These are phyloP conservation scores for Tremellales sp. DNA, from an alignment of 1,284 basidiomycete species.

Conservation along the genomic window DNA sequence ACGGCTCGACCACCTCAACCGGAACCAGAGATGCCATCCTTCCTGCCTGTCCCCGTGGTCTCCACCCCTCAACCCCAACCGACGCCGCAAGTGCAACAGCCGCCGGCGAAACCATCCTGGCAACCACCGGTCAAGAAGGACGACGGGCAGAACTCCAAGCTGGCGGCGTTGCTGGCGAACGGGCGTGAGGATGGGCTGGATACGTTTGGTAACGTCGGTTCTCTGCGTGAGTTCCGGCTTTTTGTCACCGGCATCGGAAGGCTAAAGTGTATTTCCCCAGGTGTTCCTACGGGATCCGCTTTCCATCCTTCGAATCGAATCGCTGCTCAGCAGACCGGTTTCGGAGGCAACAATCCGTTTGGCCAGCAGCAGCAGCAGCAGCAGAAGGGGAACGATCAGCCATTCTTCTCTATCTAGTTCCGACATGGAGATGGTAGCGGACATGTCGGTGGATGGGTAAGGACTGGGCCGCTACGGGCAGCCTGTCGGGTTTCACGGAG, in stretches of 20 bases:
- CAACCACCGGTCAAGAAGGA: constrained; percentile 40
- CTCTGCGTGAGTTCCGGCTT: constrained; percentile 58
- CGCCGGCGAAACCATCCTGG: constrained; percentile 36
- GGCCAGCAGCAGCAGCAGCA: constrained; percentile 55
- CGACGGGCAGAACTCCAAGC: constrained; percentile 68
- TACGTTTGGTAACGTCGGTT: constrained; percentile 86
- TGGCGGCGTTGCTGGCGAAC: constrained; percentile 77
- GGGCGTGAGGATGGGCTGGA: constrained; percentile 77
- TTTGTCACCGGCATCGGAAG: constrained; percentile 8
- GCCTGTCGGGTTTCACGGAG: no score
- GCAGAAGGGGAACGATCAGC: constrained; percentile 58
- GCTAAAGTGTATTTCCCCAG: no score
- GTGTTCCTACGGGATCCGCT: constrained; percentile 61
- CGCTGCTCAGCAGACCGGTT: constrained; percentile 57
- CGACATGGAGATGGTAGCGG: no score
- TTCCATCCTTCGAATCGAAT: constrained; percentile 55
- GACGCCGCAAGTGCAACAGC: constrained; percentile 21
- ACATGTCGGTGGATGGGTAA: no score
- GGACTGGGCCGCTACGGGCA: no score
- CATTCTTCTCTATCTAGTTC: constrained; percentile 73
- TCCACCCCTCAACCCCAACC: constrained; percentile 18
- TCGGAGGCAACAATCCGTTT: constrained; percentile 67
- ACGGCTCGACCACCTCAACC: constrained; percentile 22
- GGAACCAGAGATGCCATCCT: constrained; percentile 22
- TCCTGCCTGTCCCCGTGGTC: constrained; percentile 32